Evolutionary conservation across 1,284 basidiomycete genomes (phyloP).

Genomic region (Neolentinus lepideus): DNA sequence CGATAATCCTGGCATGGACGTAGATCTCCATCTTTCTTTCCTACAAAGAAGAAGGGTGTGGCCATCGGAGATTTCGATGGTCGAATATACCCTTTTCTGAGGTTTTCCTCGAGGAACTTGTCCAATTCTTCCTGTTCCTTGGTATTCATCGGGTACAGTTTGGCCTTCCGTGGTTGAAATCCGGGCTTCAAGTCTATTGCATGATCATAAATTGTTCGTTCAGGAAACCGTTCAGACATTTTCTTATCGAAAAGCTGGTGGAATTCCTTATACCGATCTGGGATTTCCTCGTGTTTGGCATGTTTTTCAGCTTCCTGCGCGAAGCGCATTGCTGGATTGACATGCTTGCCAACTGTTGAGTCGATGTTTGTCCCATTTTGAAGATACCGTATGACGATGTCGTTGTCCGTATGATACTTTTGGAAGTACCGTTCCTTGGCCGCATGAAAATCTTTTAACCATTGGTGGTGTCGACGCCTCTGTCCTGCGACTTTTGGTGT

Average conservation of each 20-base stretch:
- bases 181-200: constrained; percentile 6
- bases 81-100: constrained; percentile 10
- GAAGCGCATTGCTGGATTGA: too few species aligned
- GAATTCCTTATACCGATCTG: constrained; percentile 11
- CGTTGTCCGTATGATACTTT: too few species aligned
- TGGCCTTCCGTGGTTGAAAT: neutral
- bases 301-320: too few species aligned
- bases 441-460: too few species aligned
- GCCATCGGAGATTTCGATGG: constrained; percentile 16
- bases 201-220: constrained; percentile 12
- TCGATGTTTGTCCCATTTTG: too few species aligned
- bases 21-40: constrained; percentile 2
- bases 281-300: constrained; percentile 1
- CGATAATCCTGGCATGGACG: constrained; percentile 5
- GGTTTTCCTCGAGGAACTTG: constrained; percentile 18
- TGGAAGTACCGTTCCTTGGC: too few species aligned
- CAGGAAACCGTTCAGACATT: constrained; percentile 13
- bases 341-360: too few species aligned
- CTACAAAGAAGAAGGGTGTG: constrained; percentile 27
- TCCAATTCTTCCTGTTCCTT: constrained; percentile 15
- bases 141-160: constrained; percentile 16
- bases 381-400: too few species aligned
- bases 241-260: constrained; percentile 13
- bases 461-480: too few species aligned
- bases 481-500: too few species aligned